Base-by-base conservation (phyloP, 164 flowering plant species). In the Dillenia turbinata region DNA sequence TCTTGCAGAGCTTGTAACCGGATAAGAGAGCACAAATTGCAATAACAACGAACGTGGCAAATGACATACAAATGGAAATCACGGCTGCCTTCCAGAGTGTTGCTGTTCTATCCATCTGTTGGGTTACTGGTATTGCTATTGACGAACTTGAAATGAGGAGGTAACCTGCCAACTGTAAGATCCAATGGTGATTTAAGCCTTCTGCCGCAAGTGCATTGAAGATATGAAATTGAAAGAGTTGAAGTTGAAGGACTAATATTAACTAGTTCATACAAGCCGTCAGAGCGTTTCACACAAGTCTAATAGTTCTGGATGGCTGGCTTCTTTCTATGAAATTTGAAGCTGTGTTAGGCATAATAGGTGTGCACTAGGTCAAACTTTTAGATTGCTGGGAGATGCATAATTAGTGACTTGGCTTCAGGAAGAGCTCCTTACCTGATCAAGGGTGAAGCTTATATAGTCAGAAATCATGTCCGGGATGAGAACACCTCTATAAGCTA, bases 1-100 rank as follows among this genome's bases (percentile, higher is more conserved):
- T 80, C 71, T 83, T 85, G 64, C 83, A 77, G 13, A 85, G 81
- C 64, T 67, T 85, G 77, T 79, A 81, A 19, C 90, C 86, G 2
- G 90, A 85, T 46, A 78, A 33, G 45, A 81, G 71, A 24, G 74
- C 56, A 10, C 59, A 74, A 48, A 45, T 54, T 9, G 73, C 86
- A 9, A 69, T 57, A 9, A 73, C 74, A 14, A 77, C 1, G 64
- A 78, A 78, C 8, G 83, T 63, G 43, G 75, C 70, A 50, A 77
- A 78, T 10, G 87, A 78, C 77, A 74, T 74, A 72, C 55, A 47
- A n/a, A 69, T 60, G 1, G 83, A 75, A 19, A 75, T 70, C 7
- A 75, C 54, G 45, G 76, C 63, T 26, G 72, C 76, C 56, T 60
- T 73, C 79, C 73, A 44, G 16, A 85, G 66, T 13, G 72, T 0